A percentile compares a stretch with the other conserved stretches of the same genome.
Conservation (phyloP, 208 protist genomes). For the Trypanosoma conorhini region DNA sequence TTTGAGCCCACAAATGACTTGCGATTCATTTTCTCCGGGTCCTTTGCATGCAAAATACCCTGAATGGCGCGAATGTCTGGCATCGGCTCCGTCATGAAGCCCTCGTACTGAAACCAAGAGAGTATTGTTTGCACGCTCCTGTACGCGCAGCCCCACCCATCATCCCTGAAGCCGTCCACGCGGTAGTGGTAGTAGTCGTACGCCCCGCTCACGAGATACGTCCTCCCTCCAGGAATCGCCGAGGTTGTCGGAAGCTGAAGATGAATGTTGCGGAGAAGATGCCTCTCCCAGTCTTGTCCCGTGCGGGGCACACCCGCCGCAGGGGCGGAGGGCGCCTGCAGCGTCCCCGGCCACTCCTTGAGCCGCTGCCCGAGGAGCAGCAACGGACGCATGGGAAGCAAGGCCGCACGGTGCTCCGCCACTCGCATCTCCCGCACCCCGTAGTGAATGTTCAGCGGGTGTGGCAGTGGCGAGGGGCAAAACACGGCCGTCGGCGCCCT, state of each 20-base stretch:
- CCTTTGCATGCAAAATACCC: constrained; percentile 71
- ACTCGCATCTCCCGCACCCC: constrained; percentile 31
- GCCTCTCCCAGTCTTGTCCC: constrained; percentile 53
- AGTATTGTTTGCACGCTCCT: constrained; percentile 89
- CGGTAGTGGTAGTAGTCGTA: constrained; percentile 97
- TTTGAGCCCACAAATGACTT: constrained; percentile 87
- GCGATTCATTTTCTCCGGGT: constrained; percentile 78
- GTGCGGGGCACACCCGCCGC: constrained; percentile 16
- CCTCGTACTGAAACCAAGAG: constrained; percentile 80
- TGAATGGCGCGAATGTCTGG: constrained; percentile 85
- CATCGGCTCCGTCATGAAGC: constrained; percentile 43
- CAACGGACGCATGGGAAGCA: constrained; percentile 44
- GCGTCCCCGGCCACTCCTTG: constrained; percentile 33
- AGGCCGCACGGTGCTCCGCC: constrained; percentile 50
- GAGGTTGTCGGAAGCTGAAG: constrained; percentile 27
- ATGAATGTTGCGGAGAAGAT: constrained; percentile 60
- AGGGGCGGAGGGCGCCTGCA: constrained; percentile 3
- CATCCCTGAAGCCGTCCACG: constrained; percentile 92
- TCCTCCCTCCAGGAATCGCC: constrained; percentile 39
- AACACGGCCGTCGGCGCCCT: constrained; percentile 37
- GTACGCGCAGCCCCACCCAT: constrained; percentile 97
- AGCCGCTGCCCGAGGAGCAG: constrained; percentile 37
- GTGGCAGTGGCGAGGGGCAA: constrained; percentile 45
- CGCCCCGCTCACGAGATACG: constrained; percentile 54
- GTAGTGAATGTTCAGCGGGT: constrained; percentile 73